These are phyloP conservation scores for Tricholoma matsutake DNA, from an alignment of 768 basidiomycete genomes.

Conservation along the genomic window DNA sequence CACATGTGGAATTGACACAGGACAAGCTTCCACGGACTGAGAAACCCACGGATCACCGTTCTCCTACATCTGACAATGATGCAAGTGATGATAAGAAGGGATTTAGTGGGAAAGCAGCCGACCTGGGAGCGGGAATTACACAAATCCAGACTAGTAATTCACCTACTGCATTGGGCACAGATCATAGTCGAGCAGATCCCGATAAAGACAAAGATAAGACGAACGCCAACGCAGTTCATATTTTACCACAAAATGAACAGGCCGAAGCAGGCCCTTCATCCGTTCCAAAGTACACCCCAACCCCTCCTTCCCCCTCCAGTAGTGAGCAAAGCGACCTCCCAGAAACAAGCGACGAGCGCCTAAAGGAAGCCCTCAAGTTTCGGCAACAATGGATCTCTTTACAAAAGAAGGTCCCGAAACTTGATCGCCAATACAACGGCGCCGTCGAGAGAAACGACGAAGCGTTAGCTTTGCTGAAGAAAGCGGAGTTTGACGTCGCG, in stretches of 20 bases:
- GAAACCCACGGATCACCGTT: neutral
- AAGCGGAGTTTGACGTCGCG: neutral
- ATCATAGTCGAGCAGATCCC: neutral
- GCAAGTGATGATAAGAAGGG: neutral
- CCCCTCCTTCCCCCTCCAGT: neutral
- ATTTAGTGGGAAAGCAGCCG: neutral
- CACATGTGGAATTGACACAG: neutral
- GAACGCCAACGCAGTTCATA: neutral
- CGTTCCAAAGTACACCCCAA: neutral
- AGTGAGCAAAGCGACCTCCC: slow-evolving; percentile 8
- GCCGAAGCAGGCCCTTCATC: neutral
- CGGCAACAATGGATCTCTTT: slow-evolving; percentile 5
- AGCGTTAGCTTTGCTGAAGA: neutral
- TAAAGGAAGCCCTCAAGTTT: slow-evolving; percentile 8
- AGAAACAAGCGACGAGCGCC: slow-evolving; percentile 1
- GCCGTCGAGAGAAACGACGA: neutral
- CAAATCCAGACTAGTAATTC: neutral
- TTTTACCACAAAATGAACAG: neutral
- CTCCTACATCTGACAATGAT: neutral
- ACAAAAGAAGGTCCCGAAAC: slow-evolving; percentile 1
- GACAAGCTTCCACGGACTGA: neutral
- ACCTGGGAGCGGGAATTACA: neutral
- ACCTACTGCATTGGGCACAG: neutral
- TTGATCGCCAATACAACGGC: neutral
- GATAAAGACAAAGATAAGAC: neutral